Evolutionary conservation across 768 basidiomycete species (phyloP), one percentile per base, ranked within the genome.

Genomic region (Calvatia gigantea): DNA sequence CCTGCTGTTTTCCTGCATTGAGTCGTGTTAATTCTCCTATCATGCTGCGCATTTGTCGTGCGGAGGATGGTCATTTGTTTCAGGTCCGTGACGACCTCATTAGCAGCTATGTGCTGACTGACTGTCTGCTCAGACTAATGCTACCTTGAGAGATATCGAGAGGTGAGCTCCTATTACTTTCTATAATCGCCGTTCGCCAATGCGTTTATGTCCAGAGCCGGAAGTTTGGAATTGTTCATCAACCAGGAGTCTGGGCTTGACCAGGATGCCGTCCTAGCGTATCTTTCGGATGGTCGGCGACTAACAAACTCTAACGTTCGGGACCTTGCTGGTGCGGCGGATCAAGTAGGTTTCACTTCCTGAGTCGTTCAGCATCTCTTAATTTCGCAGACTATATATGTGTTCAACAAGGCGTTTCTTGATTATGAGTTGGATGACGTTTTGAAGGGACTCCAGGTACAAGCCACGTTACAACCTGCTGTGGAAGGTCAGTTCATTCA

Each of bases 351-450:
- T 67, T 29, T 32, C 19, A 2, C 23, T 48, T 11, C 38, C 46
- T 43, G 12, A 46, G 49, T 41, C 53, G 25, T 45, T 12, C 45
- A 17, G 29, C 15, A 23, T 28, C 6, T 28, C 6, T 35, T 57
- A n/a, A 21, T 51, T 50, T 53, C 43, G 53, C 51, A 74, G 91
- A 77, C 83, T 6, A 86, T 94, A 58, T 93, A 82, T 63, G 87
- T 93, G 4, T 94, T 89, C 71, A 93, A 92, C 71, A 91, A 90
- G 64, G 75, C 81, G 63, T 89, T 87, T 62, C 78, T 94, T 33
- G 89, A 90, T 59, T 74, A 83, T 41, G 83, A 87, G 47, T 53
- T 87, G 27, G 81, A 85, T 1, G 79, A 86, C 39, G 84, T 89
- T 23, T 67, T 91, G 14, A 75, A 69, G n/a, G 77, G 82, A 38